phyloP scores from a whole-genome alignment of 371 early-diverging fungal species.

The Rhizopus delemar region DNA sequence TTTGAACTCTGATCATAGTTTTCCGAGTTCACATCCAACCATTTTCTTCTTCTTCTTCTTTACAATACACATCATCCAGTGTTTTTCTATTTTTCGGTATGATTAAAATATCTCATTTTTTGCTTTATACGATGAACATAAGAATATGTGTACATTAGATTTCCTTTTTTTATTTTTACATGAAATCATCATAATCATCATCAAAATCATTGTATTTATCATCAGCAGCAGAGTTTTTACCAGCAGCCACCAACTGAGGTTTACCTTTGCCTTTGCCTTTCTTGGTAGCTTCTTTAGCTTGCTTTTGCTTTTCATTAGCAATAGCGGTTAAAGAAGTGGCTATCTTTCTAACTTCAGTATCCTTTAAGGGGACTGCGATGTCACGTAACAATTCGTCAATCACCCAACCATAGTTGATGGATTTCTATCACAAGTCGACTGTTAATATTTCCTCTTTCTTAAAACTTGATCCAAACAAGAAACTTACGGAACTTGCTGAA shows the following conservation, averaged over 20 bases:
- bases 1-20: no score
- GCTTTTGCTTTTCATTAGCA: slow-evolving; percentile 90
- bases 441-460: slow-evolving; percentile 1
- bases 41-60: no score
- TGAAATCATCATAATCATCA: slow-evolving; percentile 81
- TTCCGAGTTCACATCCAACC: no score
- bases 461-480: neutral
- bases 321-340: slow-evolving; percentile 76
- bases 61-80: no score
- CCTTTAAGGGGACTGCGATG: slow-evolving; percentile 74
- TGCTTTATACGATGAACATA: no score
- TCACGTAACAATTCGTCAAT: slow-evolving; percentile 81
- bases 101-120: no score
- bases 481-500: slow-evolving; percentile 65
- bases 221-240: slow-evolving; percentile 49
- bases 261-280: slow-evolving; percentile 67
- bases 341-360: slow-evolving; percentile 80
- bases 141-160: neutral
- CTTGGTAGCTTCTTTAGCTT: slow-evolving; percentile 70
- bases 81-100: no score
- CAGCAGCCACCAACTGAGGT: slow-evolving; percentile 57
- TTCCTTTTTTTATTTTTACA: slow-evolving; percentile 56
- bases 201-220: slow-evolving; percentile 44
- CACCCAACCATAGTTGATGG: slow-evolving; percentile 62
- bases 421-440: slow-evolving; percentile 34